Percentiles rank a stretch among this genome's conserved stretches.
phyloP scores from a whole-genome alignment of 352 stramenopile genomes.

The Phytopythium delawarense region DNA sequence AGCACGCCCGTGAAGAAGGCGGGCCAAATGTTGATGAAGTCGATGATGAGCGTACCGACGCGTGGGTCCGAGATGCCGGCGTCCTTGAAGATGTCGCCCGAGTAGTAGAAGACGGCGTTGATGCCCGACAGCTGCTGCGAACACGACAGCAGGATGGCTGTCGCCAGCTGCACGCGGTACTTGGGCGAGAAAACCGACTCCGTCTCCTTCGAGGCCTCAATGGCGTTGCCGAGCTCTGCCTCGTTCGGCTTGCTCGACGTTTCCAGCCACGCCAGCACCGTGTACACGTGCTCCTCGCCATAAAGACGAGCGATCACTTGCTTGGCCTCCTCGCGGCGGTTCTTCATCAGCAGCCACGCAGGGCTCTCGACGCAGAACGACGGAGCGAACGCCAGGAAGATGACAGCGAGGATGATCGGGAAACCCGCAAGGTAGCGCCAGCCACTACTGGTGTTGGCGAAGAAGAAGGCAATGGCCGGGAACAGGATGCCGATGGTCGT shows the following conservation, averaged over 20 bases:
- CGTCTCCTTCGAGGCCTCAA: conserved; percentile 12
- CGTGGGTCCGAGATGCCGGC: conserved; percentile 43
- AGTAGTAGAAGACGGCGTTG: conserved; percentile 46
- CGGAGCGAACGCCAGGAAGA: conserved; percentile 36
- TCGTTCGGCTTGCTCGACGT: conserved; percentile 14
- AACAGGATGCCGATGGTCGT: conserved; percentile 18
- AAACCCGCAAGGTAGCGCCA: conserved; percentile 40
- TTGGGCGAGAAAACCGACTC: conserved; percentile 17
- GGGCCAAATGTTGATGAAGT: conserved; percentile 1
- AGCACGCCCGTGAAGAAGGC: conserved; percentile 1
- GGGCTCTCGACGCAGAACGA: conserved; percentile 41
- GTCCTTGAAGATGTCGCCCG: conserved; percentile 22
- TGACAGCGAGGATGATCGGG: conserved; percentile 32
- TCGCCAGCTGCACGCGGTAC: conserved; percentile 30
- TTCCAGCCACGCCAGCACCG: conserved; percentile 11
- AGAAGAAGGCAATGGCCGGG: conserved; percentile 49
- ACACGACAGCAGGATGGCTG: conserved; percentile 28
- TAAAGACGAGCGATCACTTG: conserved; percentile 19
- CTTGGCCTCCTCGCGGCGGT: conserved; percentile 11
- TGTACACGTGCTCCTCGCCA: conserved; percentile 17
- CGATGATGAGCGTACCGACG: conserved; percentile 14
- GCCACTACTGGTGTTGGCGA: conserved; percentile 35
- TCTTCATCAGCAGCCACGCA: background rate
- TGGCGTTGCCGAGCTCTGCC: conserved; percentile 11
- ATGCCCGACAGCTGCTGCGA: conserved; percentile 50